phyloP scores from a whole-genome alignment of 225 moss, liverwort and hornwort species.

The Straminergon stramineum region DNA sequence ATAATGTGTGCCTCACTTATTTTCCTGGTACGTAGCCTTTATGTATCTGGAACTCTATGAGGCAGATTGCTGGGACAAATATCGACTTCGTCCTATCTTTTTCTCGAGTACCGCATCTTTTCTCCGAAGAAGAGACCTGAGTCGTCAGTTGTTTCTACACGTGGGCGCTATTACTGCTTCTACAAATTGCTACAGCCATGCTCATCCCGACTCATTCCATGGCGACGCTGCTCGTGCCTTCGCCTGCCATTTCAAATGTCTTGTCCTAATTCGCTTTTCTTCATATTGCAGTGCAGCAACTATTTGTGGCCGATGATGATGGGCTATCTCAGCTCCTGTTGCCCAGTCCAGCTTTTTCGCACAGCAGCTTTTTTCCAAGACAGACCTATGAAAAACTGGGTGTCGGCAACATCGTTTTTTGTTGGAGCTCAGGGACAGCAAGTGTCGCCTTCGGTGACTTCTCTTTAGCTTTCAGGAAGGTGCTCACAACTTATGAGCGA shows the following conservation, averaged over 20 bases:
- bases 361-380: background rate
- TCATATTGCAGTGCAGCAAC: slow-evolving; percentile 4
- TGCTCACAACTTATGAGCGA: background rate
- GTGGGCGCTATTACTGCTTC: background rate
- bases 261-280: background rate
- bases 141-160: background rate
- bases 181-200: background rate
- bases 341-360: background rate
- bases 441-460: background rate
- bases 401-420: background rate
- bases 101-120: background rate
- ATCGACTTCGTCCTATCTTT: background rate
- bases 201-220: background rate
- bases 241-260: background rate
- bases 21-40: background rate
- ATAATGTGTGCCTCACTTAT: background rate
- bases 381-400: background rate
- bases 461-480: background rate
- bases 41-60: background rate
- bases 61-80: background rate
- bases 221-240: background rate
- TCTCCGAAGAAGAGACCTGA: background rate
- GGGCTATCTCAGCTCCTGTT: background rate
- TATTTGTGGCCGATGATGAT: slow-evolving; percentile 2
- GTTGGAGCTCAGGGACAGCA: slow-evolving; percentile 8